Base-by-base conservation (phyloP, 1,139 yeast species). In the Pichia sp. region DNA sequence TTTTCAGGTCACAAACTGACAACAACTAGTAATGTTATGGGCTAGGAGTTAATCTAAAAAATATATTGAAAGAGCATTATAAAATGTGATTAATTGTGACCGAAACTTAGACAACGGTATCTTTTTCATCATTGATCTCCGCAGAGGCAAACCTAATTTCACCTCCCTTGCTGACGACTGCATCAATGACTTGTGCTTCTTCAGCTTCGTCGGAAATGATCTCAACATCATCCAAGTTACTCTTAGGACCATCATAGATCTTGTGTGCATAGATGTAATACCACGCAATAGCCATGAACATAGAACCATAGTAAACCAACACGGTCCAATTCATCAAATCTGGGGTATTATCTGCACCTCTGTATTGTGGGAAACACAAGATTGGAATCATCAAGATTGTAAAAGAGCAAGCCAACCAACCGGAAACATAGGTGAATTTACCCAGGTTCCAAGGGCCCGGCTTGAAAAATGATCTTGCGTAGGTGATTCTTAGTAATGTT, bases 401-500 rank as follows among this genome's bases (percentile, higher is more conserved):
- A 53, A 69, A 74, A 2, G 70, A 62, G 34, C 47, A 52, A 1
- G 68, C 65, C n/a, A 62, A 44, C 16, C 48, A 39, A 22, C 76
- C 77, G 20, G 71, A 64, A 12, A 73, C 70, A 14, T 62, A 53
- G 1, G 84, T 73, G 44, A 55, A 65, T 35, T 50, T 58, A 25
- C 91, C 91, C 39, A 81, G 62, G 51, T 72, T 64, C 79, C 84
- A 78, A 3, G 88, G 88, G 3, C 88, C 91, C 12, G 74, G 72
- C 41, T 63, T 61, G 60, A 79, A 80, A 3, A 66, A 61, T 16
- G 70, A 60, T 39, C 71, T 60, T 11, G 80, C 70, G 48, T 67
- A 72, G 1, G 81, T 69, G 44, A 76, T 69, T 51, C 77, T 74
- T 46, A 81, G 65, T 5, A 74, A 54, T 12, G 81, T 74, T 17